These are phyloP conservation scores for Paraphoma sp. DNA, from an alignment of 2,329 filamentous ascomycete species.

Conservation along the genomic window DNA sequence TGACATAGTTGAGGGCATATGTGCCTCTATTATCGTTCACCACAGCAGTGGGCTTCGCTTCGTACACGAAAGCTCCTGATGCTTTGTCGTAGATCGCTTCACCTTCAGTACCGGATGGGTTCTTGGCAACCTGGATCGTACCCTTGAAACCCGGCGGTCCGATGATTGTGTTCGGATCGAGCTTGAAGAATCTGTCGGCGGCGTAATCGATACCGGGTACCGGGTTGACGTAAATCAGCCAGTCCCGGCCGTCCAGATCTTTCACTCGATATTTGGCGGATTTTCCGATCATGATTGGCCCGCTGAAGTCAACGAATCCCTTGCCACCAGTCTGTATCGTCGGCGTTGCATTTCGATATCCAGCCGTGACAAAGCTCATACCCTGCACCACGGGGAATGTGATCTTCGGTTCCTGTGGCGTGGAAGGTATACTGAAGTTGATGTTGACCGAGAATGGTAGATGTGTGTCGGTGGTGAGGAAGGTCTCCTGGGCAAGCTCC, in stretches of 20 bases:
- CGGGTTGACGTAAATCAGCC: constrained; percentile 76
- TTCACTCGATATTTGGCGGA: constrained; percentile 78
- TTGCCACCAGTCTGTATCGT: constrained; percentile 73
- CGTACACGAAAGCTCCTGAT: constrained; percentile 75
- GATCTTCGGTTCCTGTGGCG: constrained; percentile 65
- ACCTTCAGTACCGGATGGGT: constrained; percentile 63
- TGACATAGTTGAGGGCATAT: constrained; percentile 78
- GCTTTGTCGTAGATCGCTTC: constrained; percentile 77
- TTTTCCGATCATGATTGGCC: constrained; percentile 63
- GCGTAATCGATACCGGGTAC: constrained; percentile 62
- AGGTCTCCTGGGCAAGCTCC: constrained; percentile 70
- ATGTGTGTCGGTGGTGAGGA: constrained; percentile 60
- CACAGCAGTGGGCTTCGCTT: constrained; percentile 69
- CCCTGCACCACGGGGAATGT: constrained; percentile 87
- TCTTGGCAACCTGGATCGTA: constrained; percentile 82
- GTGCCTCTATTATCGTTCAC: constrained; percentile 62
- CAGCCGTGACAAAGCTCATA: constrained; percentile 82
- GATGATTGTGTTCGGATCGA: constrained; percentile 69
- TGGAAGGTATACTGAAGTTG: constrained; percentile 64
- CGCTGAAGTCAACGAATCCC: constrained; percentile 72
- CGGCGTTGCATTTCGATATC: constrained; percentile 75
- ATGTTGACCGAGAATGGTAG: constrained; percentile 69
- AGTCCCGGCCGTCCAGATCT: constrained; percentile 70
- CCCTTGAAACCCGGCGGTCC: constrained; percentile 75
- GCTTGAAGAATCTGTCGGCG: constrained; percentile 67